Evolutionary conservation across 345 rosid genomes (phyloP).

Genomic region (Camelina sativa): DNA sequence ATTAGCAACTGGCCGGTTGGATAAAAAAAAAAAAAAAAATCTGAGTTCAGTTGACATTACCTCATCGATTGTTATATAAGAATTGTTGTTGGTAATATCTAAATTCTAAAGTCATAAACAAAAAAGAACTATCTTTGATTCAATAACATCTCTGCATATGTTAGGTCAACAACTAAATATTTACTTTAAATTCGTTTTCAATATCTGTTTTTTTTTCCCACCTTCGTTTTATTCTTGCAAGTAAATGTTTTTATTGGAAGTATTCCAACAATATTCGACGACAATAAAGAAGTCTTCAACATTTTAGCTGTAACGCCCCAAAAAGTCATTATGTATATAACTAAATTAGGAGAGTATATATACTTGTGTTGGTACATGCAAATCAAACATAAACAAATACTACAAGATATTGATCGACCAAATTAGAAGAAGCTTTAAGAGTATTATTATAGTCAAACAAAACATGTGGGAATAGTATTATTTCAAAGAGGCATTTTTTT

Average conservation of each 20-base stretch:
- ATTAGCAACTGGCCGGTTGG: neutral
- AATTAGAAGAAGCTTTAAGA: neutral
- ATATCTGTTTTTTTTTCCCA: neutral
- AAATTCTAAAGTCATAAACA: no score
- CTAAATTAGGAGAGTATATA: conserved; percentile 8
- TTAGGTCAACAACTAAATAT: conserved; percentile 26
- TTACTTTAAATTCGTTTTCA: neutral
- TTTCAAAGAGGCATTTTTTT: conserved; percentile 6
- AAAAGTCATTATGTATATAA: no score
- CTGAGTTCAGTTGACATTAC: neutral
- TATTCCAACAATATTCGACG: conserved; percentile 27
- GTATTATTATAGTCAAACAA: neutral
- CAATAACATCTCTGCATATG: conserved; percentile 7
- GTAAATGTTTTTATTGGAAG: neutral
- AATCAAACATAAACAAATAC: neutral
- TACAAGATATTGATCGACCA: conserved; percentile 13
- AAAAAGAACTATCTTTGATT: neutral
- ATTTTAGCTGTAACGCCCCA: conserved; percentile 23
- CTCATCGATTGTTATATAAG: neutral
- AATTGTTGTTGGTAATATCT: neutral
- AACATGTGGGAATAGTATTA: conserved; percentile 18
- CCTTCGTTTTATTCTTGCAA: neutral
- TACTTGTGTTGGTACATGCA: conserved; percentile 8
- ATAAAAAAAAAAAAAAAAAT: no score
- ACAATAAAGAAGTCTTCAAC: conserved; percentile 26